Conservation (phyloP, 2,329 filamentous ascomycete genomes). For the Pseudonectria foliicola region DNA sequence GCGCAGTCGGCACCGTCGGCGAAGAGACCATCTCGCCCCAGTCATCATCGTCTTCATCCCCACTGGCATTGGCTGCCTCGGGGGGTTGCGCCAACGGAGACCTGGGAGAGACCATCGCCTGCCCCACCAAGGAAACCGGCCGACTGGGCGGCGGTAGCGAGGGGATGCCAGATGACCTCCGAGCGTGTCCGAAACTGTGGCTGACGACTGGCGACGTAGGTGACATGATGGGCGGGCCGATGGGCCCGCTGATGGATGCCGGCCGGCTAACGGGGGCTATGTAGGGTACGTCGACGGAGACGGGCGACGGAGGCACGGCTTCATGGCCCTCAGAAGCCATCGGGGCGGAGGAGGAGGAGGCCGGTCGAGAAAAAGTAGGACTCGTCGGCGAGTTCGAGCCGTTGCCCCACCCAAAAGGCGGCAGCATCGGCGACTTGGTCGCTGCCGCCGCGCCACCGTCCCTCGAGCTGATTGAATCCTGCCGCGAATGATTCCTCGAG, state of each 20-base stretch:
- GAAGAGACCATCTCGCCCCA: conserved; percentile 54
- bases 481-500: conserved; percentile 8
- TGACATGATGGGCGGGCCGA: too few relatives aligned
- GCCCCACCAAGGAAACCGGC: conserved; percentile 9
- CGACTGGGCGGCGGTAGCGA: not conserved
- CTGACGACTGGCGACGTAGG: conserved; percentile 1
- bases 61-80: conserved; percentile 9
- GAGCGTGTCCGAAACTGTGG: conserved; percentile 8
- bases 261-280: conserved; percentile 1
- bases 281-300: not conserved
- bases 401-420: conserved; percentile 3
- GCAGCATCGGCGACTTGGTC: conserved; percentile 5
- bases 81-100: conserved; percentile 17
- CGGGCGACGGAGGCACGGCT: too few relatives aligned
- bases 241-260: too few relatives aligned
- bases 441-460: conserved; percentile 18
- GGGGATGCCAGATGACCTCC: too few relatives aligned
- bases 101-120: conserved; percentile 7
- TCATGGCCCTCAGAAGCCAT: too few relatives aligned
- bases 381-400: conserved; percentile 8
- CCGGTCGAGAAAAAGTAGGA: too few relatives aligned
- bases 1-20: conserved; percentile 9
- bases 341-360: too few relatives aligned
- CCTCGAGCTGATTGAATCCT: conserved; percentile 18
- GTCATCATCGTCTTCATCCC: conserved; percentile 32